Evolutionary conservation across 352 stramenopile genomes (phyloP), one percentile per base, ranked within the genome.

Genomic region (Phytophthora cajani): DNA sequence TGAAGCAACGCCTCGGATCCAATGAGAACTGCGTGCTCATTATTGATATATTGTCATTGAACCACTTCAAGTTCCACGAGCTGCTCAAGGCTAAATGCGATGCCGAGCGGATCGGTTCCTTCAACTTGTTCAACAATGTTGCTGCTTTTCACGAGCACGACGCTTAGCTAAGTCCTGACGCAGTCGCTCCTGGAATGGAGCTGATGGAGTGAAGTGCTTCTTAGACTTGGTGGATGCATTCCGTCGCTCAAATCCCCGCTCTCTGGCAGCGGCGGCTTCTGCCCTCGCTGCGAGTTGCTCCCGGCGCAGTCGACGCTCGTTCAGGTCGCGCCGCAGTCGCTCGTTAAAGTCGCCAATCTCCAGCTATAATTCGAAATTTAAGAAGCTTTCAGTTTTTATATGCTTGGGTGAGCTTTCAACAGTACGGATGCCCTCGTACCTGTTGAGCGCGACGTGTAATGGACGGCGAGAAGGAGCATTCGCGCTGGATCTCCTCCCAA

Each of bases 331-430:
- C 17, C 73, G 74, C 19, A 91, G 56, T 12, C 85, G 75, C 12
- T 90, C 84, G 44, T 91, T 79, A 64, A 93, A 93, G 49, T 80
- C 73, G 1, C 70, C 78, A 16, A 92, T 67, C 9, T 78, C 54
- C 30, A 88, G 59, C 72, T 85, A 46, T 23, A 58, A 33, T 23
- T 23, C 21, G 21, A 23, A 23, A 23, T 23, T 23, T 23, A 23
- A 23, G 21, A 23, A 23, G 21, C 1, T 23, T 23, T 23, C 21
- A 23, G 21, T 23, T 23, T 23, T 23, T 23, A 23, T 23, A 23
- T 23, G 21, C 21, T 23, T 23, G 21, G 21, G 21, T 23, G 21
- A 23, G 21, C 21, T 23, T 23, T 23, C 21, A 44, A 44, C 6
- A 23, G 14, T 11, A 57, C 42, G 50, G 3, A 6, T 14, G 30